Evolutionary conservation across 2,329 filamentous ascomycete species (phyloP).

Genomic region (Neonectria magnoliae): DNA sequence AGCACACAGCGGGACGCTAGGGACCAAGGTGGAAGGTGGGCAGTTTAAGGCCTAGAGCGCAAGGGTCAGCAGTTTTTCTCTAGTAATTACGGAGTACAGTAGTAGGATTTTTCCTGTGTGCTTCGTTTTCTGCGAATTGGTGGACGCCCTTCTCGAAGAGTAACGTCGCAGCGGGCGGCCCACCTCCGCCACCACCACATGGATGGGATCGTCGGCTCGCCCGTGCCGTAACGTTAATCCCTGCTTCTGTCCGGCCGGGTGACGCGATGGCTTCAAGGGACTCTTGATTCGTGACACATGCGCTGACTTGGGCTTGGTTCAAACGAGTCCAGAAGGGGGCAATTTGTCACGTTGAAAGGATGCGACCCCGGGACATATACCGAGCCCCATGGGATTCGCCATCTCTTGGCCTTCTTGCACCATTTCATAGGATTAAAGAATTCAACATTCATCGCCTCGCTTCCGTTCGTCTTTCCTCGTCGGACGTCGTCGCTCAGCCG

Average conservation of each 20-base stretch:
- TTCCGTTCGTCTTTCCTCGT: no score
- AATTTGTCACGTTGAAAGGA: no score
- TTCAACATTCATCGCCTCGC: no score
- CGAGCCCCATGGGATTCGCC: not conserved
- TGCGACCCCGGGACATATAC: no score
- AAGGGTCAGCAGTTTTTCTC: not conserved
- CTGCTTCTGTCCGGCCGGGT: not conserved
- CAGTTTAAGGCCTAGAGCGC: not conserved
- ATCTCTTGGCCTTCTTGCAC: not conserved
- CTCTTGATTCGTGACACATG: not conserved
- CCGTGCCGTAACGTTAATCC: conserved; percentile 13
- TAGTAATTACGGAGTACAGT: no score
- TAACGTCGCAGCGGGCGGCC: conserved; percentile 18
- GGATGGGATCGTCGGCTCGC: not conserved
- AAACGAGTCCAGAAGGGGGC: not conserved
- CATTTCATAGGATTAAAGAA: not conserved
- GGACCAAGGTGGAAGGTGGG: conserved; percentile 21
- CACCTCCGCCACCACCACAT: not conserved
- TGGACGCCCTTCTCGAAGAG: not conserved
- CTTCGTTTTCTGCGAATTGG: no score
- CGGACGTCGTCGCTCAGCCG: not conserved
- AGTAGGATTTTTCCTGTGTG: not conserved
- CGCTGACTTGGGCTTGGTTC: not conserved
- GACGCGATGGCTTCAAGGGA: not conserved
- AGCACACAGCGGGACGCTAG: conserved; percentile 4